Evolutionary conservation across 2,329 filamentous ascomycete species (phyloP).

Genomic region (Volutella citrinella): DNA sequence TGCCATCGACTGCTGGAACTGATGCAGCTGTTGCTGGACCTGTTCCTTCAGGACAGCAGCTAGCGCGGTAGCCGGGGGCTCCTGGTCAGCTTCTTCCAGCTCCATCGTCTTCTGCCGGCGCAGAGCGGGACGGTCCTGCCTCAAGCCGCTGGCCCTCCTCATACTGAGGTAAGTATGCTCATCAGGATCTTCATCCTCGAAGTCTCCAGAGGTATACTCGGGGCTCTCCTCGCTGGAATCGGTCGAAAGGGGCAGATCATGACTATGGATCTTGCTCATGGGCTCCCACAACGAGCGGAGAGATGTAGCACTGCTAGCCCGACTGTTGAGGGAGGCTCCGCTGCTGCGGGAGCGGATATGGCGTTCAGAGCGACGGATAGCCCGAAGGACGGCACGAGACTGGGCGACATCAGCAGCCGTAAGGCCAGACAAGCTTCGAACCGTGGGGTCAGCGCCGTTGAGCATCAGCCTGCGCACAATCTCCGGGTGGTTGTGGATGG

Average conservation of each 20-base stretch:
- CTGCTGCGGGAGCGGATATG: conserved; percentile 69
- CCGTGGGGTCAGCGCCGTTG: conserved; percentile 67
- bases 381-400: conserved; percentile 61
- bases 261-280: conserved; percentile 32
- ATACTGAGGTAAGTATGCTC: conserved; percentile 35
- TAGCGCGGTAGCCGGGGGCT: conserved; percentile 58
- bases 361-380: conserved; percentile 59
- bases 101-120: conserved; percentile 38
- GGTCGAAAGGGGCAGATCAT: conserved; percentile 36
- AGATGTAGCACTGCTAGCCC: conserved; percentile 65
- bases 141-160: conserved; percentile 29
- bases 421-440: conserved; percentile 67
- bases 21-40: conserved; percentile 68
- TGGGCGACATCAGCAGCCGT: conserved; percentile 69
- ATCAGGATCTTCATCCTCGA: conserved; percentile 40
- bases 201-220: conserved; percentile 45
- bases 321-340: conserved; percentile 57
- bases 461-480: conserved; percentile 74
- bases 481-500: conserved; percentile 70
- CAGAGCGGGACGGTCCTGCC: conserved; percentile 30
- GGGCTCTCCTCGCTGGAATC: conserved; percentile 41
- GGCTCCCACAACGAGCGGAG: conserved; percentile 66
- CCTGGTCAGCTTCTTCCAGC: conserved; percentile 31
- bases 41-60: conserved; percentile 72
- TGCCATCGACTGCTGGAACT: conserved; percentile 70